Conservation (phyloP, 495 filamentous ascomycete species). For the Penicillium atrosanguineum region DNA sequence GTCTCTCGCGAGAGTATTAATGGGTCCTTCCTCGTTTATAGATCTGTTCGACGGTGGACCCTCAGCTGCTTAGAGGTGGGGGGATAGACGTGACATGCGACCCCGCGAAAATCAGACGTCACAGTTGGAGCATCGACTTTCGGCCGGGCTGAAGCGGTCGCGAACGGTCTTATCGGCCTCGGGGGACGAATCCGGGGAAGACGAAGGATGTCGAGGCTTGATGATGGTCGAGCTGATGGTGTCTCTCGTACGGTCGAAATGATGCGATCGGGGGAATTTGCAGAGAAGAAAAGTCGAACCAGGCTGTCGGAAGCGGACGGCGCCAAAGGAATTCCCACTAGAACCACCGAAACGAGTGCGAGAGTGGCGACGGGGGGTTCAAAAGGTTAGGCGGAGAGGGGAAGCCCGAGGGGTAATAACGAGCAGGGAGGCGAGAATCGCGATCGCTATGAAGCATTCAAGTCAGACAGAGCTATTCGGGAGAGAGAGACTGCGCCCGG, state of each 20-base stretch:
- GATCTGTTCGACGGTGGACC: conserved; percentile 9
- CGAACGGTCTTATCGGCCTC: conserved; percentile 7
- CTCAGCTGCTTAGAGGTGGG: conserved; percentile 6
- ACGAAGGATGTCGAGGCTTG: not conserved
- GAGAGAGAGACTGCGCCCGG: conserved; percentile 12
- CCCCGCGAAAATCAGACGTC: conserved; percentile 31
- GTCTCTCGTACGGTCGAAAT: not conserved
- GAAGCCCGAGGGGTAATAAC: not conserved
- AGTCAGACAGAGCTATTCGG: not conserved
- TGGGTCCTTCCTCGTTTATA: conserved; percentile 15
- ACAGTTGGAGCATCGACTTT: conserved; percentile 35
- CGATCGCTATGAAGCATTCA: not conserved
- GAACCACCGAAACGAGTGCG: conserved; percentile 11
- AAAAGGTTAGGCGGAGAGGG: not conserved
- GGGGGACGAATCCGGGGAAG: not conserved
- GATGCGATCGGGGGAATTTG: conserved; percentile 1
- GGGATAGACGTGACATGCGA: conserved; percentile 25
- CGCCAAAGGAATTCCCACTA: conserved; percentile 1
- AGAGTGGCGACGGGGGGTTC: conserved; percentile 9
- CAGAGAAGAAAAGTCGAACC: conserved; percentile 2
- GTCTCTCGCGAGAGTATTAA: conserved; percentile 12
- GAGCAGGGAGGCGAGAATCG: not conserved
- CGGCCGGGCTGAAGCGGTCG: conserved; percentile 8
- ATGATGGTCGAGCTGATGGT: not conserved
- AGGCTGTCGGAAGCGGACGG: not conserved